Evolutionary conservation across 345 rosid genomes (phyloP).

Genomic region (Nephelium lappaceum): DNA sequence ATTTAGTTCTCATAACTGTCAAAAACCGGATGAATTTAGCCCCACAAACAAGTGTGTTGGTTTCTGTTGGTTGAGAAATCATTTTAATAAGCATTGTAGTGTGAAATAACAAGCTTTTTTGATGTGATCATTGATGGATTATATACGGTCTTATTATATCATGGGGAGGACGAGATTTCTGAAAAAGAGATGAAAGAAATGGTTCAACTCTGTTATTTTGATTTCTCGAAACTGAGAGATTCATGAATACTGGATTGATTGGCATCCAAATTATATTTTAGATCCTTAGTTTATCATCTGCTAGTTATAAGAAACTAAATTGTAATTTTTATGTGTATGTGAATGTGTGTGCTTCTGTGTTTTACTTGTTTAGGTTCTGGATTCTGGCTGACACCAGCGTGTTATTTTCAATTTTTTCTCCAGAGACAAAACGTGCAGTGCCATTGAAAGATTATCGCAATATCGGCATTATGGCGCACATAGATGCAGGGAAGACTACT

Average conservation of each 20-base stretch:
- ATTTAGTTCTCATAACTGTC: not conserved
- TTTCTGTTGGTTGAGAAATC: not conserved
- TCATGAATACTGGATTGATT: not conserved
- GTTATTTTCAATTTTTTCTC: slow-evolving; percentile 14
- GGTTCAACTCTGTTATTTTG: not conserved
- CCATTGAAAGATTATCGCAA: slow-evolving; percentile 87
- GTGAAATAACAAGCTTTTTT: not conserved
- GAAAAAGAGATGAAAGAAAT: not conserved
- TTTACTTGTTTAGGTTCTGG: slow-evolving; percentile 14
- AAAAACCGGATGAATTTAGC: not conserved
- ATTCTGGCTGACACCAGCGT: slow-evolving; percentile 10
- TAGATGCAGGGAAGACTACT: slow-evolving; percentile 98
- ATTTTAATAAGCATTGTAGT: not conserved
- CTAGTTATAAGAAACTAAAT: not conserved
- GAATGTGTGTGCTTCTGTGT: not conserved
- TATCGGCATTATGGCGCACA: slow-evolving; percentile 99
- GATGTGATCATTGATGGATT: not conserved
- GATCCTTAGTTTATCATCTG: not conserved
- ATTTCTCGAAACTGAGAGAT: not conserved
- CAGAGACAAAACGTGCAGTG: slow-evolving; percentile 65
- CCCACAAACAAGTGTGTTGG: not conserved
- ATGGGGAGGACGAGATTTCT: not conserved
- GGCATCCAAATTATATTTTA: not conserved
- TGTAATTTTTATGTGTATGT: not conserved
- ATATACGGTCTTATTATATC: not conserved